Evolutionary conservation across 805 yeast species (phyloP).

Genomic region (Candida rishiriensis): DNA sequence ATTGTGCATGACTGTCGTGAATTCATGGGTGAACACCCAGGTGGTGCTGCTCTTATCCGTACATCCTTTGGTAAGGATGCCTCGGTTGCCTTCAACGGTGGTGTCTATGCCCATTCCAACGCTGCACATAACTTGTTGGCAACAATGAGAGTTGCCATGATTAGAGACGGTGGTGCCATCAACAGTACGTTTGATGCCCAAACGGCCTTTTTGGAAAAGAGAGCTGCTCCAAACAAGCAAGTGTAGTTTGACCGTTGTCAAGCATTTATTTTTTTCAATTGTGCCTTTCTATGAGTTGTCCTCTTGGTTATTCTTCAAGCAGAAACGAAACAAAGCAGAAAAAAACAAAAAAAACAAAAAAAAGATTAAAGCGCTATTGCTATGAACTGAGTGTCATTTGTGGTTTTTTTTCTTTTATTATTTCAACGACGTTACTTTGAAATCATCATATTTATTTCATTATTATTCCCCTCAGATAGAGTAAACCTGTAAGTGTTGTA

Average conservation of each 20-base stretch:
- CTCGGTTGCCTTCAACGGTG: conserved; percentile 79
- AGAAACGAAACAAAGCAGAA: not conserved
- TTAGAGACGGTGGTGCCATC: conserved; percentile 60
- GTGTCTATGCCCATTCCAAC: conserved; percentile 79
- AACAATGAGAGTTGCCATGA: conserved; percentile 76
- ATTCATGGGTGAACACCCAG: conserved; percentile 76
- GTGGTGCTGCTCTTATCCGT: conserved; percentile 70
- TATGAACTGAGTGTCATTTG: not conserved
- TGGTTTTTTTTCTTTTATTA: not conserved
- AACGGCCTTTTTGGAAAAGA: conserved; percentile 24
- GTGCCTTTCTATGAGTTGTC: not conserved
- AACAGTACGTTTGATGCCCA: conserved; percentile 51
- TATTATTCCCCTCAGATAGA: no score
- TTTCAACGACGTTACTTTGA: not conserved
- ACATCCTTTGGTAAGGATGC: conserved; percentile 80
- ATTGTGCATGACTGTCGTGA: conserved; percentile 72
- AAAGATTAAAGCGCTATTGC: not conserved
- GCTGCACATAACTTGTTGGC: conserved; percentile 84
- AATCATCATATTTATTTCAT: not conserved
- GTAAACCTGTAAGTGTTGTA: no score
- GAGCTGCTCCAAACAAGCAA: conserved; percentile 2
- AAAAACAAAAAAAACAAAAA: not conserved
- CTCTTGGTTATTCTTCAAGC: no score
- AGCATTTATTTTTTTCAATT: not conserved
- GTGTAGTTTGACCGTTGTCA: no score